Evolutionary conservation across 805 yeast genomes (phyloP).

Genomic region (Candida easanensis): DNA sequence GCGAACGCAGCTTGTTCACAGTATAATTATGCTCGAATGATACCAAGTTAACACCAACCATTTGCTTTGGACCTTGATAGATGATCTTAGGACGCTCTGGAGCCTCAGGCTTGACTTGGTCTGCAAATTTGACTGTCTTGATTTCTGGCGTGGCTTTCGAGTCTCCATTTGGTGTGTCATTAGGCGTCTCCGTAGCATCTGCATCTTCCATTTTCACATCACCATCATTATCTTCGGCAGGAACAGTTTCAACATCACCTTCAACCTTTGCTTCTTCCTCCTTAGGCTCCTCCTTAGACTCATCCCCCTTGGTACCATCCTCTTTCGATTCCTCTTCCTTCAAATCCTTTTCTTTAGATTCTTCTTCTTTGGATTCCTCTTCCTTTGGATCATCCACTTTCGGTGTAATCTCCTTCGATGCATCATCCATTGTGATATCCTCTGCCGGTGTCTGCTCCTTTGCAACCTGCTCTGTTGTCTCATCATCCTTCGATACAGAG

Average conservation of each 20-base stretch:
- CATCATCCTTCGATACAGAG: neutral
- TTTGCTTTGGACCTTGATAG: conserved; percentile 69
- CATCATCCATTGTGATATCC: too few relatives aligned
- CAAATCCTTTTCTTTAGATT: neutral
- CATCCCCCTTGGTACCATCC: neutral
- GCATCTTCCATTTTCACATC: conserved; percentile 6
- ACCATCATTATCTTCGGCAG: neutral
- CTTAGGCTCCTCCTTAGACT: neutral
- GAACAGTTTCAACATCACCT: neutral
- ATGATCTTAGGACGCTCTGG: conserved; percentile 24
- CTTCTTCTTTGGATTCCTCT: too few relatives aligned
- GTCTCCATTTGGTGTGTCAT: neutral
- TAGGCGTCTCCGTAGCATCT: neutral
- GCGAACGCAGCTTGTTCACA: conserved; percentile 2
- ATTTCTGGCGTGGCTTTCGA: neutral
- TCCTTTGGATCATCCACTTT: too few relatives aligned
- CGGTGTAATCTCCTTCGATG: too few relatives aligned
- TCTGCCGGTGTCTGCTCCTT: too few relatives aligned
- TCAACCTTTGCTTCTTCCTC: neutral
- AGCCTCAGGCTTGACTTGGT: conserved; percentile 9
- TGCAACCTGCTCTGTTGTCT: too few relatives aligned
- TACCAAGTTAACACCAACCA: conserved; percentile 52
- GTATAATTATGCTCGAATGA: conserved; percentile 40
- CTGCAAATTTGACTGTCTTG: conserved; percentile 24
- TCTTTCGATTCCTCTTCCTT: neutral